These are phyloP conservation scores for Aspergillus latus DNA, from an alignment of 2,329 filamentous ascomycete genomes.

Conservation along the genomic window DNA sequence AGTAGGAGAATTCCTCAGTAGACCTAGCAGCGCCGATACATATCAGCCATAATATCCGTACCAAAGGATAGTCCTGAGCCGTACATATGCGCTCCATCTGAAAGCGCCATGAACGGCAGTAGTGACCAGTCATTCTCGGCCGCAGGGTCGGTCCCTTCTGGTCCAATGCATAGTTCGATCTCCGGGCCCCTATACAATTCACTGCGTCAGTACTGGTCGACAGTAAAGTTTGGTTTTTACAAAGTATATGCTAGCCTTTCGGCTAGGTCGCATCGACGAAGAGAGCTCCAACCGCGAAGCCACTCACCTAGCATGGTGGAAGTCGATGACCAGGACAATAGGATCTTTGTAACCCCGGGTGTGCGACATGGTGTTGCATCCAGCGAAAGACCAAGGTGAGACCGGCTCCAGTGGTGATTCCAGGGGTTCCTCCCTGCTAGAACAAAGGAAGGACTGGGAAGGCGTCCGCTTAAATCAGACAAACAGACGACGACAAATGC, in stretches of 20 bases:
- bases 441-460: conserved; percentile 5
- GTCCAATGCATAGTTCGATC: conserved; percentile 87
- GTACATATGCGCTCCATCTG: conserved; percentile 91
- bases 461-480: conserved; percentile 8
- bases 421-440: conserved; percentile 14
- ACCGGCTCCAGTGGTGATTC: conserved; percentile 2
- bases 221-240: not conserved
- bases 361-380: conserved; percentile 29
- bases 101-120: conserved; percentile 94
- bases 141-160: conserved; percentile 74
- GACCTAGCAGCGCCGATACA: conserved; percentile 53
- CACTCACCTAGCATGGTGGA: conserved; percentile 68
- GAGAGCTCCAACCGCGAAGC: not conserved
- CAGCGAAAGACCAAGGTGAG: conserved; percentile 11
- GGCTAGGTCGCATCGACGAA: conserved; percentile 5
- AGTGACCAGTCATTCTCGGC: conserved; percentile 84
- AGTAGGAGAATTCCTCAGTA: conserved; percentile 97
- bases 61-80: conserved; percentile 29
- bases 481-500: conserved; percentile 2
- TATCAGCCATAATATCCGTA: conserved; percentile 10
- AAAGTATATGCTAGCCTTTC: not conserved
- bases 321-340: conserved; percentile 76
- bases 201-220: not conserved
- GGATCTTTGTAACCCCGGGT: conserved; percentile 56
- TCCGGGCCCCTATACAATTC: conserved; percentile 69